These are phyloP conservation scores for Dactylellina sp. DNA, from an alignment of 2,329 filamentous ascomycete genomes.

Conservation along the genomic window DNA sequence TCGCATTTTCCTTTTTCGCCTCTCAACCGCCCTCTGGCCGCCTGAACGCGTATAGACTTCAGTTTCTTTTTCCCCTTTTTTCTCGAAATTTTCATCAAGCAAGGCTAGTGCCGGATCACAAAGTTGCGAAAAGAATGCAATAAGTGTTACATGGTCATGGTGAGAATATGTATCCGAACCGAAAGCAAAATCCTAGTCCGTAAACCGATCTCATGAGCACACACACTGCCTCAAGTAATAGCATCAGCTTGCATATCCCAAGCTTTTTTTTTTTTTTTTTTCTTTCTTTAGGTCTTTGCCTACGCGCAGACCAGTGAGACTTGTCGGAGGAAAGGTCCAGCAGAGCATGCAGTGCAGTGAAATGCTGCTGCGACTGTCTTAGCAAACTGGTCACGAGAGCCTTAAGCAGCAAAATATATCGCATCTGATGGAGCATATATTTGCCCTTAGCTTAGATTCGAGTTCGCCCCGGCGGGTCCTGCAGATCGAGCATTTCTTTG, in stretches of 20 bases:
- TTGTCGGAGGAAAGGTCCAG: neutral
- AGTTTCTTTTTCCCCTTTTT: constrained; percentile 35
- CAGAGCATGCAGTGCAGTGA: neutral
- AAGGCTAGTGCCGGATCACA: constrained; percentile 36
- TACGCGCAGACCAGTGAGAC: neutral
- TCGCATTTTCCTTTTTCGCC: constrained; percentile 38
- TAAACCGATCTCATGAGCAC: neutral
- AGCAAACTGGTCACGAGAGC: constrained; percentile 2
- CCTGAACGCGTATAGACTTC: constrained; percentile 38
- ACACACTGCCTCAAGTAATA: constrained; percentile 17
- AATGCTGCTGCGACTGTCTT: neutral
- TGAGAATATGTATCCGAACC: constrained; percentile 8
- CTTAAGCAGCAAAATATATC: neutral
- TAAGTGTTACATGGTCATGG: constrained; percentile 6
- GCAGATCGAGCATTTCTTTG: neutral
- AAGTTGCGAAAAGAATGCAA: constrained; percentile 6
- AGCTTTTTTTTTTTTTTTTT: neutral
- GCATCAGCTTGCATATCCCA: neutral
- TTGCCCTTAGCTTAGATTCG: no score
- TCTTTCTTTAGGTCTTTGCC: neutral
- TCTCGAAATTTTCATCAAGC: constrained; percentile 46
- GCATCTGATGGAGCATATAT: neutral
- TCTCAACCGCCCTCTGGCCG: constrained; percentile 35
- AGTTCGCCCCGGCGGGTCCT: neutral
- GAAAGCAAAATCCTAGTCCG: constrained; percentile 10